Conservation (phyloP, 768 basidiomycete species). For the Hygrocybe coccinea region DNA sequence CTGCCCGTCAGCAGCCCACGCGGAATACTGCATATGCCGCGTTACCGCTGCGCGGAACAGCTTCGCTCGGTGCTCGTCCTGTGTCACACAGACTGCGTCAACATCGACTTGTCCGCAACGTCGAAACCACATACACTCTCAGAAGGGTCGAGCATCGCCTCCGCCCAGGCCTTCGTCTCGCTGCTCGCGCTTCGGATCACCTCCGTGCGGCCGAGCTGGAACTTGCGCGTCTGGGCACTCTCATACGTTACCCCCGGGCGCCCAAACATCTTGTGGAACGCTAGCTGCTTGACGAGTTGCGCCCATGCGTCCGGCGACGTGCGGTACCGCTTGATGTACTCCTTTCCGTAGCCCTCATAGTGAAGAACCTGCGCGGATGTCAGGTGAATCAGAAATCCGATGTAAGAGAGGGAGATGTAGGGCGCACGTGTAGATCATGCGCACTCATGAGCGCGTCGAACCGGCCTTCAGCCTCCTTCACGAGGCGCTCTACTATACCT, state of each 20-base stretch:
- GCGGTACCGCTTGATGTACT: constrained; percentile 74
- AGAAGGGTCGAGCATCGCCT: constrained; percentile 73
- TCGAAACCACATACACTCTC: constrained; percentile 39
- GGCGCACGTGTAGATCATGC: constrained; percentile 76
- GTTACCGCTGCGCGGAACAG: constrained; percentile 72
- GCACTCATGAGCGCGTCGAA: constrained; percentile 72
- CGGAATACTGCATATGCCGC: constrained; percentile 83
- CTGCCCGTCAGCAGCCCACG: constrained; percentile 89
- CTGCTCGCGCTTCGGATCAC: constrained; percentile 83
- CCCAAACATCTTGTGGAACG: constrained; percentile 79
- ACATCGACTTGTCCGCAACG: not conserved
- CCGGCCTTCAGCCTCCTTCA: constrained; percentile 55
- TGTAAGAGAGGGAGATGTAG: not conserved
- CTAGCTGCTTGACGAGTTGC: constrained; percentile 94
- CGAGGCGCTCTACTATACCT: constrained; percentile 39
- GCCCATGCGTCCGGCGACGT: constrained; percentile 92
- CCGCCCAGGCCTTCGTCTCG: constrained; percentile 80
- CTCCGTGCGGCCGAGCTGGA: constrained; percentile 86
- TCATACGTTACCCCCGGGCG: constrained; percentile 86
- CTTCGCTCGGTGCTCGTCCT: constrained; percentile 54
- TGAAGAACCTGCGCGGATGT: constrained; percentile 56
- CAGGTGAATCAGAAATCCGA: not conserved
- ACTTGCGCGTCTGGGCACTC: constrained; percentile 90
- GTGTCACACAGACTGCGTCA: not conserved
- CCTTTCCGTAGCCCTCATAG: constrained; percentile 87